These are phyloP conservation scores for Quercus phellos DNA, from an alignment of 331 rosid genomes.

Conservation along the genomic window DNA sequence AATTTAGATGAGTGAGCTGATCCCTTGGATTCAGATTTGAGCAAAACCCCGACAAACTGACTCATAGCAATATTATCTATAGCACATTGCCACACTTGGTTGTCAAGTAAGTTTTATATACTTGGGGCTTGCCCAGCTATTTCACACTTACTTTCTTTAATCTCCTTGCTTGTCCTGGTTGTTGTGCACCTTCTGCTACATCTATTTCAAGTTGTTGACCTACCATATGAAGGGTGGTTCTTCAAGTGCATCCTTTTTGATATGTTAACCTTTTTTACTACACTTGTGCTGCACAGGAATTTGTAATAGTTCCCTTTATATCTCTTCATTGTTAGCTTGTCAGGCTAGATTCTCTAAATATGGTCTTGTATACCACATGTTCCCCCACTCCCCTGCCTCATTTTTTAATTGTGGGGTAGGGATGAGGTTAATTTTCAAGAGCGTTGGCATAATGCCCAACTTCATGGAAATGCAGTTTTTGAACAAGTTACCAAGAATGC, in stretches of 20 bases:
- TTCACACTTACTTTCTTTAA: neutral
- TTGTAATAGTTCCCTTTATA: neutral
- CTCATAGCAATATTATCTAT: neutral
- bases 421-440: neutral
- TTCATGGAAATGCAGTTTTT: conserved; percentile 65
- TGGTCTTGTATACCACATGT: neutral
- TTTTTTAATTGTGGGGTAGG: neutral
- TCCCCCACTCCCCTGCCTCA: neutral
- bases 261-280: neutral
- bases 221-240: neutral
- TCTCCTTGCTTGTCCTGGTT: neutral
- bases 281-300: neutral
- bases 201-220: neutral
- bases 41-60: neutral
- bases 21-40: neutral
- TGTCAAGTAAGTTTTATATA: neutral
- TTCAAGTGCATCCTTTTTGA: neutral
- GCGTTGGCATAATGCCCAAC: conserved; percentile 10
- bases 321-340: neutral
- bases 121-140: neutral
- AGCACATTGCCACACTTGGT: neutral
- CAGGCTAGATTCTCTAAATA: neutral
- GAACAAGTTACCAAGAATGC: conserved; percentile 97
- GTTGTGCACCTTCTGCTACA: neutral
- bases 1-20: neutral